Evolutionary conservation across 805 yeast genomes (phyloP), one percentile per base, ranked within the genome.

Genomic region (Metschnikowia colocasiae): DNA sequence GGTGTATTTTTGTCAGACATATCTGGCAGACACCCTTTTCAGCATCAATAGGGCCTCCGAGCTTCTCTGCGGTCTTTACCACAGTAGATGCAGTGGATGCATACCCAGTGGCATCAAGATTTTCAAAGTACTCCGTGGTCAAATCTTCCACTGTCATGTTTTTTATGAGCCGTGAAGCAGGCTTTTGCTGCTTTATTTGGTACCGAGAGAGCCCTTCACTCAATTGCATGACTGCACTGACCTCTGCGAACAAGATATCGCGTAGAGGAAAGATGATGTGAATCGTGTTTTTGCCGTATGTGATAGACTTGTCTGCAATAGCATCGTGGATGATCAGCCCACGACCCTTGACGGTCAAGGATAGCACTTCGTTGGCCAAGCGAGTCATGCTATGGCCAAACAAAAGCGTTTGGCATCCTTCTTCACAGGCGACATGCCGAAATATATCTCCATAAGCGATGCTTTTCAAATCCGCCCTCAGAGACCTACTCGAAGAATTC

Each of bases 51-150:
- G 87, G 87, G 6, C 72, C 72, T 1, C 74, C 76, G 38, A 91
- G 66, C 61, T 92, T 90, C 40, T 83, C 83, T 4, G 94, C 96
- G 0, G 96, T 90, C 54, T 87, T 83, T 12, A 90, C 90, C 18
- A 92, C 97, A 0, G 98, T 91, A 0, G 97, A 85, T 2, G 91
- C 90, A 2, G 92, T 87, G 47, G 92, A 87, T 0, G 96, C 90
- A 60, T 90, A 90, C 13, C 82, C 90, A 8, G 71, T 69, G 5
- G 75, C 74, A 58, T 88, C 96, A 20, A 91, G 80, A 29, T 75
- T 73, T 26, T 71, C 75, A 56, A 88, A 88, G 63, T 92, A 92
- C 42, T 81, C 78, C 23, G 80, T 71, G 1, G 90, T 82, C 42
- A 92, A 74, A 59, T 88, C 95, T 57, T 87, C 84, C 16, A 92